Base-by-base conservation (phyloP, 2,329 filamentous ascomycete genomes). In the Colletotrichum phormii region DNA sequence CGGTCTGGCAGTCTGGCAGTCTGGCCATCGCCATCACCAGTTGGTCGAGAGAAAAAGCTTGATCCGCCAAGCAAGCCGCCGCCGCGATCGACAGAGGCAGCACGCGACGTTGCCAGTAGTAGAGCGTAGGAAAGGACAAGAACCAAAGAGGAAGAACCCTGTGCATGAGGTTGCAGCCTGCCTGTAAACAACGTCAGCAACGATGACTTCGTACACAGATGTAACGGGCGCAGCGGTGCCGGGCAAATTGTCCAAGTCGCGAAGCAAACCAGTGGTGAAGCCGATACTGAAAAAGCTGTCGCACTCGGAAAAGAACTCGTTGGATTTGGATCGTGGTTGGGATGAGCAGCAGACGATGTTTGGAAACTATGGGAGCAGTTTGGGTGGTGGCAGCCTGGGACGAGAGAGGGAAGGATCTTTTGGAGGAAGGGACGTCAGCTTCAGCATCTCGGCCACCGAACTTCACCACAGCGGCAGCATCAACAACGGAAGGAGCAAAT, bases 231-330 rank as follows among this genome's bases (percentile, higher is more conserved):
- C 76, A 57, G 60, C 76, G 58, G 60, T 42, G 11, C 79, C 80
- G 67, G 78, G 78, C 74, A 86, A 83, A 77, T 80, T 83, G 71
- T 81, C 83, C 77, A 90, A 89, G 79, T 77, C 84, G 63, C 83
- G 84, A 76, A 81, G 81, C 65, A 86, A 86, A 76, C 83, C 82
- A 71, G 83, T 84, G 72, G 88, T 90, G 75, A 91, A 91, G 81
- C 90, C 90, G 11, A 91, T 92, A 57, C 82, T 92, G 65, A 91
- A 90, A 80, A 91, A 91, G 79, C 79, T 88, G 72, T 82, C 85
- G 46, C 84, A 87, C 61, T 90, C 88, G 75, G 89, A 90, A 75
- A 91, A 90, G 83, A 90, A 86, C 77, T 92, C 90, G 58, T 81
- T 92, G 72, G 90, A 92, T 76, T 80, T 92, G 74, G 88, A 91